Base-by-base conservation (phyloP, 257 asterid species). In the Jacaranda copaia region DNA sequence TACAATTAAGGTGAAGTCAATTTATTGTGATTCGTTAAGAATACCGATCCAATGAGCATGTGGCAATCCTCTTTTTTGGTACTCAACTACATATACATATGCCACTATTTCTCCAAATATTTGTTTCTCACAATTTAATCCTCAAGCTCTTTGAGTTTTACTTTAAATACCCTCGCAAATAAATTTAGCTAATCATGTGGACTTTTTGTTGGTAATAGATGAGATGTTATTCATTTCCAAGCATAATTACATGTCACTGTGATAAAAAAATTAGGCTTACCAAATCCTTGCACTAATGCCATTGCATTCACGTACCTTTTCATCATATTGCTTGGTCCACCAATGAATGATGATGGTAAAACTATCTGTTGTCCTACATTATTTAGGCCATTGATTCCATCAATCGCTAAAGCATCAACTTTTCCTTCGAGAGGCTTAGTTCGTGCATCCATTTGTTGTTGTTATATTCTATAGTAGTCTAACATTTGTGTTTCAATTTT, bases 21-120 rank as follows among this genome's bases (percentile, higher is more conserved):
- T 39, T 60, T 74, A 0, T 18, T 18, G 51, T 8, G 8, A 3
- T 3, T 18, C 20, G 1, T 61, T 45, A 1, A 74, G 40, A 4
- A 60, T 59, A 0, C 61, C 5, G 6, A 63, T 2, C 15, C 39
- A 62, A 25, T 49, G 52, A 0, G 38, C 36, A 38, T 75, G 79
- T 0, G 78, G 60, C 45, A 61, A 60, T 0, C 62, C 78, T 14
- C 62, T 13, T 15, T 73, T 61, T 43, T 74, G 64, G 6, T 43
- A 75, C 8, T 48, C 79, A 0, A 75, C 32, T 3, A 52, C 79
- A 15, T 75, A 66, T 61, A 40, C 3, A 7, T 40, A 40, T 40
- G 45, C 45, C 5, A 4, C 45, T 7, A 40, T 7, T 40, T 40
- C 68, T 2, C 68, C 68, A 20, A 61, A 61, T 9, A 61, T 1